Conservation (phyloP, 2,329 filamentous ascomycete genomes). For the Cercospora janseana region DNA sequence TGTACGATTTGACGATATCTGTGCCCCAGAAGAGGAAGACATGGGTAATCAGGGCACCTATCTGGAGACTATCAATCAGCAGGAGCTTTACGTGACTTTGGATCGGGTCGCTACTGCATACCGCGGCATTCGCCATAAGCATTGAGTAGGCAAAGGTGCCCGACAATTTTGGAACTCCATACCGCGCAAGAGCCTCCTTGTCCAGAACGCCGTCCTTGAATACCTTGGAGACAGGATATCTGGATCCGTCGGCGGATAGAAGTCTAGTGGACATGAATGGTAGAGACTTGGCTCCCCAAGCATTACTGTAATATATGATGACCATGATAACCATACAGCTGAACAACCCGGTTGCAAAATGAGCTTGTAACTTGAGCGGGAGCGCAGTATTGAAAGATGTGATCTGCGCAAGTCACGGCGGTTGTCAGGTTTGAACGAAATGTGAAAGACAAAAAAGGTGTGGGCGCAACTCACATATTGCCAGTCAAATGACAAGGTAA, state of each 20-base stretch:
- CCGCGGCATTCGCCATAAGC: constrained; percentile 58
- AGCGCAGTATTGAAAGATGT: constrained; percentile 54
- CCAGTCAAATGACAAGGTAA: constrained; percentile 55
- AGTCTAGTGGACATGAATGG: constrained; percentile 58
- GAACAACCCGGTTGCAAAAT: constrained; percentile 48
- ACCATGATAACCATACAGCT: constrained; percentile 53
- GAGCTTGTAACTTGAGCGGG: constrained; percentile 49
- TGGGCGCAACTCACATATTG: constrained; percentile 39
- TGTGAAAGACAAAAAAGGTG: too few relatives aligned
- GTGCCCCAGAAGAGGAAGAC: constrained; percentile 56
- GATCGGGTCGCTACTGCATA: constrained; percentile 8
- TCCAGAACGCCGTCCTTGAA: constrained; percentile 47
- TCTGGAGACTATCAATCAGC: constrained; percentile 31
- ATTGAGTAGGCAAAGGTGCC: constrained; percentile 48
- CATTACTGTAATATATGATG: constrained; percentile 53
- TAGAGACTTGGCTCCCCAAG: constrained; percentile 47
- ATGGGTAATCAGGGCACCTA: constrained; percentile 56
- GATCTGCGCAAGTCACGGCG: constrained; percentile 44
- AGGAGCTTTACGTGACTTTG: background rate
- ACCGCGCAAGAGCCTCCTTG: constrained; percentile 41
- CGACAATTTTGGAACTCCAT: constrained; percentile 50
- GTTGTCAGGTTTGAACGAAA: too few relatives aligned
- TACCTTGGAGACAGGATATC: constrained; percentile 41
- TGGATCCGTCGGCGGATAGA: constrained; percentile 41
- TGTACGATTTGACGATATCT: constrained; percentile 51